Percentiles rank a stretch among this genome's conserved stretches.
These are phyloP conservation scores for Melianthus villosus DNA, from an alignment of 441 rosid species.

Conservation along the genomic window DNA sequence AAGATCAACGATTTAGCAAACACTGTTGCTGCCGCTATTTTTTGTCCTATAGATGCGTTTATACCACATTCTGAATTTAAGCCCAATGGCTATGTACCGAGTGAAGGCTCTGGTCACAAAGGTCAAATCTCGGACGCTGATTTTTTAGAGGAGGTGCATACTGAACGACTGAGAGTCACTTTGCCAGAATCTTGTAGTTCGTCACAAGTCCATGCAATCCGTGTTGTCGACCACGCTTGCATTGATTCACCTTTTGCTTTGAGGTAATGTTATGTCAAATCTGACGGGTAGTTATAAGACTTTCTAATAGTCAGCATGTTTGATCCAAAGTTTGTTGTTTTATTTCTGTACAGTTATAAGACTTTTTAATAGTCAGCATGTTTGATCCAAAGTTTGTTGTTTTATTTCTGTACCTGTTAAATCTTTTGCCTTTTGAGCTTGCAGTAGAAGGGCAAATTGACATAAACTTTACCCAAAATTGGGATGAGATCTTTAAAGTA, in stretches of 20 bases:
- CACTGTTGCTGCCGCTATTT: constrained; percentile 74
- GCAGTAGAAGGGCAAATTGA: no score
- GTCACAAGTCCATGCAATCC: constrained; percentile 26
- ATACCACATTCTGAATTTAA: constrained; percentile 31
- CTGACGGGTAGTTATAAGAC: background rate
- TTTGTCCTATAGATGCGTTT: constrained; percentile 52
- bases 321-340: no score
- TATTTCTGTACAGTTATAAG: no score
- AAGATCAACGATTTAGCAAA: constrained; percentile 96
- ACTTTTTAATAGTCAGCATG: no score
- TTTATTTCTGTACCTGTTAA: no score
- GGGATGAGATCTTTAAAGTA: no score
- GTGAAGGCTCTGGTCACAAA: constrained; percentile 20
- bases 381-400: no score
- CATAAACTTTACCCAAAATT: no score
- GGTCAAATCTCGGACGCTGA: constrained; percentile 23
- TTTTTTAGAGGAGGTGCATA: constrained; percentile 18
- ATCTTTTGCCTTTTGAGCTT: no score
- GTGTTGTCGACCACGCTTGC: constrained; percentile 14
- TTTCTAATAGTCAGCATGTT: no score
- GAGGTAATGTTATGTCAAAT: constrained; percentile 31
- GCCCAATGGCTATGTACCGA: constrained; percentile 36
- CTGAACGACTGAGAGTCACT: constrained; percentile 19
- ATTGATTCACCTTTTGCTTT: constrained; percentile 26
- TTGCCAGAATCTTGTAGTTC: constrained; percentile 21